phyloP scores from a whole-genome alignment of 208 protist species.

The Strigomonas galati region DNA sequence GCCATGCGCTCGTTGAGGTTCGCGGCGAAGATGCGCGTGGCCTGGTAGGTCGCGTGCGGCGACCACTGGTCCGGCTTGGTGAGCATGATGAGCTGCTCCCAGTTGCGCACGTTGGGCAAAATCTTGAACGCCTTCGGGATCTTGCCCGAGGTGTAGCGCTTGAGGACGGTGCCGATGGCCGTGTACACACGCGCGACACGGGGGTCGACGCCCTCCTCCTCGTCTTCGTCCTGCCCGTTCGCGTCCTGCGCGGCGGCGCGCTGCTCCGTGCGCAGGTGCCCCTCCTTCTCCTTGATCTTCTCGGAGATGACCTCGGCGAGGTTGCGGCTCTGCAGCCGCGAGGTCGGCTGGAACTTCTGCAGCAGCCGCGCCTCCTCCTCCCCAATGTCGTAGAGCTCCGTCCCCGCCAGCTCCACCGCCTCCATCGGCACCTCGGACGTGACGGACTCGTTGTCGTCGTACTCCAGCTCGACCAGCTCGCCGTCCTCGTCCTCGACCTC shows the following conservation, averaged over 20 bases:
- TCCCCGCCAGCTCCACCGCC: slow-evolving; percentile 28
- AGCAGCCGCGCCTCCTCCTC: slow-evolving; percentile 87
- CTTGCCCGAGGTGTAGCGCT: slow-evolving; percentile 97
- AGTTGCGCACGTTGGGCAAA: slow-evolving; percentile 95
- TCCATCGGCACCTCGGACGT: slow-evolving; percentile 80
- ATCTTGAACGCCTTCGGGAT: slow-evolving; percentile 99
- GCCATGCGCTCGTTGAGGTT: slow-evolving; percentile 96
- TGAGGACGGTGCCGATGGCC: slow-evolving; percentile 93
- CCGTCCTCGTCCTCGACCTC: slow-evolving; percentile 42
- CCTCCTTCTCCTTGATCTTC: slow-evolving; percentile 87
- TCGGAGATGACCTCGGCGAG: slow-evolving; percentile 91
- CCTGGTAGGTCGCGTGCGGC: slow-evolving; percentile 93
- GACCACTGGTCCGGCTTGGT: slow-evolving; percentile 96
- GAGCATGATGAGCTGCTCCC: slow-evolving; percentile 97
- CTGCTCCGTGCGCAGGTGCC: slow-evolving; percentile 20
- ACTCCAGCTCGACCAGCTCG: slow-evolving; percentile 62
- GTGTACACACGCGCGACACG: slow-evolving; percentile 91
- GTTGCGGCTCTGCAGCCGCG: slow-evolving; percentile 83
- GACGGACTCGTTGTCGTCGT: slow-evolving; percentile 76
- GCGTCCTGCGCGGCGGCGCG: slow-evolving; percentile 11
- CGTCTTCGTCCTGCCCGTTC: slow-evolving; percentile 7
- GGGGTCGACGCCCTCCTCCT: slow-evolving; percentile 58
- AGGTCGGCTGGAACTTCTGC: slow-evolving; percentile 84
- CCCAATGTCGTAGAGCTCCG: slow-evolving; percentile 74
- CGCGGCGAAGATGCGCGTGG: slow-evolving; percentile 96